These are phyloP conservation scores for Kazachstania psychrophila DNA, from an alignment of 805 yeast genomes.

Conservation along the genomic window DNA sequence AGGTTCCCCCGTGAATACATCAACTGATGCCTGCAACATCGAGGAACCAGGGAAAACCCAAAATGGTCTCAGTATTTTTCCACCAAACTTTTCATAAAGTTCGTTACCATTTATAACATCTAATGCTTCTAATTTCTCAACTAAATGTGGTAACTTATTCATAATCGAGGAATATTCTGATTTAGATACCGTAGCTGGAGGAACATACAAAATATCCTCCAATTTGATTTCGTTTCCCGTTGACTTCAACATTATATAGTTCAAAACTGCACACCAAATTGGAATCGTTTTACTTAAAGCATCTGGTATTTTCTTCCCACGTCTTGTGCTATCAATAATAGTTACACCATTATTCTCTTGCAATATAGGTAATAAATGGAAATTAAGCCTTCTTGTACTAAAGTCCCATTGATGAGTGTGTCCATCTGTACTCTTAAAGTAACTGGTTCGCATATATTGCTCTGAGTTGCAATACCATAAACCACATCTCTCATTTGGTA, in stretches of 20 bases:
- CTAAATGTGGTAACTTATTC: conserved; percentile 40
- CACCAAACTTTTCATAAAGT: conserved; percentile 28
- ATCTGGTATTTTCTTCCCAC: conserved; percentile 82
- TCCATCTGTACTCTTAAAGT: conserved; percentile 89
- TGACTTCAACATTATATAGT: conserved; percentile 40
- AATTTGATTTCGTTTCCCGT: conserved; percentile 4
- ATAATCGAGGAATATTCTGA: conserved; percentile 50
- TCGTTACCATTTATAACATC: conserved; percentile 32
- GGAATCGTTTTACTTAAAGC: conserved; percentile 82
- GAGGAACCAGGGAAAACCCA: conserved; percentile 57
- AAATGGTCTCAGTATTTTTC: conserved; percentile 50
- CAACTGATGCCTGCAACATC: conserved; percentile 15
- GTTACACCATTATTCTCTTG: conserved; percentile 38
- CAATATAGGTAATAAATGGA: conserved; percentile 53
- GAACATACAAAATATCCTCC: conserved; percentile 37
- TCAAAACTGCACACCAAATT: conserved; percentile 81
- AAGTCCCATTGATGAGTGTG: conserved; percentile 77
- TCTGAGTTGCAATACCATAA: conserved; percentile 64
- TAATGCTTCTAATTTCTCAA: conserved; percentile 34
- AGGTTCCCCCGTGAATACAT: conserved; percentile 27
- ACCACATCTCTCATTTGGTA: conserved; percentile 83
- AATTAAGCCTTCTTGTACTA: conserved; percentile 60
- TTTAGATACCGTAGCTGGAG: conserved; percentile 44
- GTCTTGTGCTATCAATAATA: conserved; percentile 74
- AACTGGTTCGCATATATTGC: conserved; percentile 39